Evolutionary conservation across 768 basidiomycete genomes (phyloP).

Genomic region (Naganishia kalamii): DNA sequence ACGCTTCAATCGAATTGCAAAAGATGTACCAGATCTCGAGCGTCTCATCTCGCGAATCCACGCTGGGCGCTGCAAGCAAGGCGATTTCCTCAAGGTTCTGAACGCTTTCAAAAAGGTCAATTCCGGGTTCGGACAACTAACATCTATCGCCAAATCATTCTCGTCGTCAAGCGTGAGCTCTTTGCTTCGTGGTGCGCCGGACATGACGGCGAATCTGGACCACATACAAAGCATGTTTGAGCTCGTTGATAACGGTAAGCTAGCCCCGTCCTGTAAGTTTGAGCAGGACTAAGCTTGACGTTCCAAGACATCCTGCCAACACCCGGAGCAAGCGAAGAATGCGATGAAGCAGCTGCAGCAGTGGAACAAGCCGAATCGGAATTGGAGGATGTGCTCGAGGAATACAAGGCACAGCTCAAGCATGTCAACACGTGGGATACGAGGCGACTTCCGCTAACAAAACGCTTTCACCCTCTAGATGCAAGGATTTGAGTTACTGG

Average conservation of each 20-base stretch:
- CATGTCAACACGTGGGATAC: slow-evolving; percentile 36
- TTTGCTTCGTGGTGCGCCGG: slow-evolving; percentile 72
- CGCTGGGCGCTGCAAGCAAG: slow-evolving; percentile 78
- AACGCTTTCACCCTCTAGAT: slow-evolving; percentile 39
- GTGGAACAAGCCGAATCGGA: slow-evolving; percentile 65
- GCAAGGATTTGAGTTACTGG: slow-evolving; percentile 56
- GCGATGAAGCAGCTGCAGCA: slow-evolving; percentile 68
- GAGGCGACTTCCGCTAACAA: neutral
- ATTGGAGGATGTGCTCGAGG: slow-evolving; percentile 62
- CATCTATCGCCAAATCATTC: slow-evolving; percentile 65
- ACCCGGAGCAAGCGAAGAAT: slow-evolving; percentile 76
- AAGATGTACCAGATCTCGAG: slow-evolving; percentile 83
- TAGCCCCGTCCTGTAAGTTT: neutral
- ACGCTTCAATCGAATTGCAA: slow-evolving; percentile 67
- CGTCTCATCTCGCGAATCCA: slow-evolving; percentile 92
- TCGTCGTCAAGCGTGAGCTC: slow-evolving; percentile 68
- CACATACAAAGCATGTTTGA: slow-evolving; percentile 68
- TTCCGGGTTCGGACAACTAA: slow-evolving; percentile 59
- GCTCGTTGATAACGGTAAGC: slow-evolving; percentile 40
- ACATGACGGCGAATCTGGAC: slow-evolving; percentile 64
- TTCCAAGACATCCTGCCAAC: slow-evolving; percentile 62
- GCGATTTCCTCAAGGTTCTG: slow-evolving; percentile 79
- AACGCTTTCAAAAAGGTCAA: slow-evolving; percentile 73
- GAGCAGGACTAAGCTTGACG: slow-evolving; percentile 13
- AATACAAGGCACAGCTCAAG: slow-evolving; percentile 64